phyloP scores from a whole-genome alignment of 78 protist species.

The Dictyostelium intermedium region DNA sequence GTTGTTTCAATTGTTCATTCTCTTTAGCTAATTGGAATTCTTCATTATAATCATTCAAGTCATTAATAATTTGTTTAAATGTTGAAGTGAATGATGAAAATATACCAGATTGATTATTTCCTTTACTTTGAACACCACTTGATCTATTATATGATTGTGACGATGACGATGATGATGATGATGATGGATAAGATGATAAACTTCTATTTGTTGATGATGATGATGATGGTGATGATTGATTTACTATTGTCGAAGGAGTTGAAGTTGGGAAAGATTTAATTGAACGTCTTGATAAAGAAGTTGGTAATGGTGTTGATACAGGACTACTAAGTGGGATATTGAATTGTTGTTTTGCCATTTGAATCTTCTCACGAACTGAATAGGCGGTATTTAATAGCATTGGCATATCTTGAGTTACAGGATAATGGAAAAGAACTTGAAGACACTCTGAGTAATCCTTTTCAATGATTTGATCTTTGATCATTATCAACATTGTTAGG shows the following conservation, averaged over 20 bases:
- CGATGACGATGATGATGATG: slow-evolving; percentile 8
- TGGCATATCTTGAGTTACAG: slow-evolving; percentile 24
- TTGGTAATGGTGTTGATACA: neutral
- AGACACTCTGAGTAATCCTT: slow-evolving; percentile 62
- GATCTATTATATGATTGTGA: neutral
- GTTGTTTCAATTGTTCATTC: slow-evolving; percentile 1
- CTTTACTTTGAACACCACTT: neutral
- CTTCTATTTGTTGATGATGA: neutral
- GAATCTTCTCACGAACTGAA: slow-evolving; percentile 4
- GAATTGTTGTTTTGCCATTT: neutral
- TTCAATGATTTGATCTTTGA: slow-evolving; percentile 35
- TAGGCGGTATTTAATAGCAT: neutral
- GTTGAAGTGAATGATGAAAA: slow-evolving; percentile 41
- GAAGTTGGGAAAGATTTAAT: neutral
- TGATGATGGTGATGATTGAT: neutral
- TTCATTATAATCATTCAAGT: slow-evolving; percentile 33
- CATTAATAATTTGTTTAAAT: slow-evolving; percentile 19
- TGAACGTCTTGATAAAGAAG: neutral
- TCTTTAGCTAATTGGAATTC: neutral
- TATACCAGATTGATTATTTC: neutral
- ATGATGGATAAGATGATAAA: neutral
- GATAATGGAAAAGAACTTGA: slow-evolving; percentile 57
- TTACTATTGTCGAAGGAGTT: neutral
- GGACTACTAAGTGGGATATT: neutral
- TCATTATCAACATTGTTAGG: slow-evolving; percentile 77